Base-by-base conservation (phyloP, 805 yeast species). In the Yamadazyma paraphyllophila region DNA sequence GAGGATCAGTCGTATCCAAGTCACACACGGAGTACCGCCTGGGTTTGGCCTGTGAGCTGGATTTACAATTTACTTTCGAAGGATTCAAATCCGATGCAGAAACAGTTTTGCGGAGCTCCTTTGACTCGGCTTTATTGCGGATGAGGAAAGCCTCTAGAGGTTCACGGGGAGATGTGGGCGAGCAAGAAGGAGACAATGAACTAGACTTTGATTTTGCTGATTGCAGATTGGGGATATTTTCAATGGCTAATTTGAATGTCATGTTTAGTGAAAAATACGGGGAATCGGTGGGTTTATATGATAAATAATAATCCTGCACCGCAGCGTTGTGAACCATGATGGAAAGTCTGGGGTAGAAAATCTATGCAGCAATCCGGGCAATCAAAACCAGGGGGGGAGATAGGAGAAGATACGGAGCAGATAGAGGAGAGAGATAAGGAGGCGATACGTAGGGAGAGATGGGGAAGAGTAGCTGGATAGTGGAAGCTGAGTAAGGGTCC, bases 1-100 rank as follows among this genome's bases (percentile, higher is more conserved):
- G 20, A 7, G 43, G 34, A 35, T 39, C 39, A 2, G 2, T 14
- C 3, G 50, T 41, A 36, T 50, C 45, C 17, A 51, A 42, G 43
- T 51, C 54, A 39, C 54, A 51, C 2, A 51, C 46, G 1, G 54
- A 50, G 35, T 43, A 50, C 13, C 48, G 36, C 27, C 54, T 44
- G 29, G 39, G 30, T 6, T 13, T 39, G 31, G 17, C 7, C 17
- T n/a, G 12, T 7, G 31, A 20, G 3, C 13, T 13, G 5, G 43
- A 29, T 20, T 40, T 36, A 15, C 37, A 15, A 30, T n/a, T 30
- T 10, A 6, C 8, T 29, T 9, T 11, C 10, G 26, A 9, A 15
- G 14, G n/a, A 14, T 26, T 29, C 10, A 41, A 25, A 29, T 42
- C 45, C 4, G 45, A 20, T 4, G 30, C 36, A 11, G 40, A 35